Conservation (phyloP, 805 yeast genomes). For the Tetrapisispora iriomotensis region DNA sequence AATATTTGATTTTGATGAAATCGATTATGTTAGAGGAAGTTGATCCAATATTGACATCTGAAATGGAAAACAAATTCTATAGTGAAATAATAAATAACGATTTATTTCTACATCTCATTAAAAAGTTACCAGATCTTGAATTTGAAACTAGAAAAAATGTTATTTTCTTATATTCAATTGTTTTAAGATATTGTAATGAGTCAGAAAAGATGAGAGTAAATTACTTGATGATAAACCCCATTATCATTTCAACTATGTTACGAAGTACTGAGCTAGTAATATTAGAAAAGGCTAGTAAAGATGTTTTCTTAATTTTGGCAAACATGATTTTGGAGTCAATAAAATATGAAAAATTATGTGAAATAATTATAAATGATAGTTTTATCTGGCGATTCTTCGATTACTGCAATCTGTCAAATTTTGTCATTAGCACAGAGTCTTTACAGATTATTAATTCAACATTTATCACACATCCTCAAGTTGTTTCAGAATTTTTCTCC, state of each 20-base stretch:
- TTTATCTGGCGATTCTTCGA: slow-evolving; percentile 76
- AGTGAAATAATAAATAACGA: slow-evolving; percentile 71
- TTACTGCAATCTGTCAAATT: slow-evolving; percentile 63
- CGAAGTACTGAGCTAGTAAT: slow-evolving; percentile 37
- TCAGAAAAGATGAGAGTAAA: slow-evolving; percentile 77
- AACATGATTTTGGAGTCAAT: slow-evolving; percentile 76
- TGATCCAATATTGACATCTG: slow-evolving; percentile 46
- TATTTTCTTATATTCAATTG: slow-evolving; percentile 56
- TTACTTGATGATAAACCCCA: slow-evolving; percentile 57
- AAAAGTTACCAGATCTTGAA: slow-evolving; percentile 56
- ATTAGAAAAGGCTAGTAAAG: slow-evolving; percentile 27
- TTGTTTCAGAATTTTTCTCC: slow-evolving; percentile 58
- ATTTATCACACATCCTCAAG: slow-evolving; percentile 56
- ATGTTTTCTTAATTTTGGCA: slow-evolving; percentile 65
- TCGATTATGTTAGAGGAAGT: slow-evolving; percentile 55
- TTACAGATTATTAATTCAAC: slow-evolving; percentile 67
- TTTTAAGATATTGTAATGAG: slow-evolving; percentile 70
- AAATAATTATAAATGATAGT: slow-evolving; percentile 47
- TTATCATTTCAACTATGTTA: slow-evolving; percentile 44
- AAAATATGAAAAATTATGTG: slow-evolving; percentile 61
- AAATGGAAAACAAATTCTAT: slow-evolving; percentile 64
- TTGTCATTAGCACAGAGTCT: slow-evolving; percentile 87
- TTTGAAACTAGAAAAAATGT: slow-evolving; percentile 89
- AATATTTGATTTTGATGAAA: slow-evolving; percentile 55
- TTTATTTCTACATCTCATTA: slow-evolving; percentile 50